Percentiles rank a stretch among this genome's conserved stretches.
These are phyloP conservation scores for Mycena polygramma DNA, from an alignment of 768 basidiomycete genomes.

Conservation along the genomic window DNA sequence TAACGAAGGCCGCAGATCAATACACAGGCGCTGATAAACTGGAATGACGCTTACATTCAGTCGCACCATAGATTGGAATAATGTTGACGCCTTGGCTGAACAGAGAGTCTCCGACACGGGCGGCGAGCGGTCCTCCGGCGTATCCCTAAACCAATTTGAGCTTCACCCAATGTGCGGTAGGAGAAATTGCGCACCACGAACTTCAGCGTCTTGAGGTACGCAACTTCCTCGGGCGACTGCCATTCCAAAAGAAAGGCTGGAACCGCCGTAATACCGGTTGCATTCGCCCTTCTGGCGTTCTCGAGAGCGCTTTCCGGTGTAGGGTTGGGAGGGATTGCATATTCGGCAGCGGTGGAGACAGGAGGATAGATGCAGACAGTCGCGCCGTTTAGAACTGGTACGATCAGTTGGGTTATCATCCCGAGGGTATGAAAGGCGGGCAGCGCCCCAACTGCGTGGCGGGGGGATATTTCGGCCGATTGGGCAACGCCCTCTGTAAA, in stretches of 20 bases:
- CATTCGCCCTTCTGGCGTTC: constrained; percentile 45
- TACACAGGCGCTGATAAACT: no score
- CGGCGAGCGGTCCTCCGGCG: constrained; percentile 52
- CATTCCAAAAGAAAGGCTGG: constrained; percentile 57
- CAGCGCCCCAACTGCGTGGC: constrained; percentile 37
- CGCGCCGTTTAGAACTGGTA: constrained; percentile 43
- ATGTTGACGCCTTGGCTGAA: neutral
- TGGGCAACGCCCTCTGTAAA: neutral
- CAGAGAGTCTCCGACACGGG: constrained; percentile 49
- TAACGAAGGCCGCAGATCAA: neutral
- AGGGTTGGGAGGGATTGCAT: constrained; percentile 49
- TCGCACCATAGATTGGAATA: no score
- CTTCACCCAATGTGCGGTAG: constrained; percentile 36
- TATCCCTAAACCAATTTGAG: constrained; percentile 45
- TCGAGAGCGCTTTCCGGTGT: constrained; percentile 56
- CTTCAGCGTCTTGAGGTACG: constrained; percentile 44
- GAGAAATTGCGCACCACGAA: constrained; percentile 42
- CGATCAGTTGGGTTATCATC: constrained; percentile 45
- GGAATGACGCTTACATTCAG: no score
- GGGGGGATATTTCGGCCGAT: neutral
- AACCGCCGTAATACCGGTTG: constrained; percentile 49
- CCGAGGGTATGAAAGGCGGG: constrained; percentile 58
- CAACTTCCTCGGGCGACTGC: constrained; percentile 46
- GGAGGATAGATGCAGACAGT: constrained; percentile 51
- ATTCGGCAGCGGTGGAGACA: constrained; percentile 34